Evolutionary conservation across 495 filamentous ascomycete species (phyloP), one percentile per base, ranked within the genome.

Genomic region (Durotheca rogersii): DNA sequence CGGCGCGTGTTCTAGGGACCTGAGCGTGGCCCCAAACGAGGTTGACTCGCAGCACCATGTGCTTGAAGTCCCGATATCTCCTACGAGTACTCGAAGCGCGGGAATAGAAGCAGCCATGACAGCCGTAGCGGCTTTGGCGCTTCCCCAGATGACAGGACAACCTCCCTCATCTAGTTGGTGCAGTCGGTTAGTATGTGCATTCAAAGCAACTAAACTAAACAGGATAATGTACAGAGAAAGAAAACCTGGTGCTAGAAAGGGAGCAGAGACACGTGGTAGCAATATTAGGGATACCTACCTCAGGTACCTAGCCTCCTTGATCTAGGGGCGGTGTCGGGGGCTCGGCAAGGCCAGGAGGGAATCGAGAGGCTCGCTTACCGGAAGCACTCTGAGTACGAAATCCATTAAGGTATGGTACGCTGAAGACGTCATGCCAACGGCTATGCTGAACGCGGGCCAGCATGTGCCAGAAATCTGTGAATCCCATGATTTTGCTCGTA

Each of bases 131-230:
- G 38, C 30, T 30, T 45, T 42, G 18, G 40, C 41, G 40, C 53
- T 14, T 46, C 75, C 62, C 61, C 67, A 75, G 58, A 78, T 62
- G 38, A 68, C 63, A 10, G 72, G 67, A 31, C 39, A 30, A 3
- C 44, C 44, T 32, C 44, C 44, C 12, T 47, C 44, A 20, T 47
- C 44, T 47, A 10, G 32, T 40, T 29, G 4, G 7, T 19, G 40
- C 18, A 7, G 37, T 17, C n/a, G 38, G 29, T 25, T 12, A 23
- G 23, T 36, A 15, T 6, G 3, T 17, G 12, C 4, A 27, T 20
- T 7, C 12, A 7, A 60, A 71, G 52, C 63, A 51, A 1, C 65
- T 66, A 20, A 11, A 12, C n/a, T 4, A 34, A 7, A 2, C 20
- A n/a, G 6, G 19, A 10, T 12, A 2, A 47, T 44, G 68, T 74